Percentiles rank a stretch among this genome's conserved stretches.
Conservation (phyloP, 1,284 basidiomycete genomes). For the Puccinia horiana region DNA sequence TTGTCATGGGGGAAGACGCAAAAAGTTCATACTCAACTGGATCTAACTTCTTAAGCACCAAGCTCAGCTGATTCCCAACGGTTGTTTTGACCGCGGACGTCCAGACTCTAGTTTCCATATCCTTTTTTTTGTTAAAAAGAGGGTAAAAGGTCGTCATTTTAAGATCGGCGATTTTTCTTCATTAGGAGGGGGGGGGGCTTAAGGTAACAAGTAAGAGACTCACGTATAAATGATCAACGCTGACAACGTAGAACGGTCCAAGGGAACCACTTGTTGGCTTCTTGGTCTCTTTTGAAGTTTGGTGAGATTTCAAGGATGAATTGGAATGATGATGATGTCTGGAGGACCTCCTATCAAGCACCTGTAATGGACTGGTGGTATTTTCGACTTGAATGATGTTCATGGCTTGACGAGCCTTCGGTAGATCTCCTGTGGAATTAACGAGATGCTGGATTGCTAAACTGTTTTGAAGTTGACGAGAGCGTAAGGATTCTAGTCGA, state of each 20-base stretch:
- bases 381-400: not conserved
- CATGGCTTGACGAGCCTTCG: not conserved
- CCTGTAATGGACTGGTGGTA: not conserved
- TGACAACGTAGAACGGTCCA: conserved; percentile 40
- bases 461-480: not conserved
- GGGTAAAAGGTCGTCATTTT: not conserved
- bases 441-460: not conserved
- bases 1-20: not conserved
- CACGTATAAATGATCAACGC: conserved; percentile 46
- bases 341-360: not conserved
- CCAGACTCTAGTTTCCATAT: conserved; percentile 47
- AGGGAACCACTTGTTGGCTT: not conserved
- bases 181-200: no score
- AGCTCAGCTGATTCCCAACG: conserved; percentile 45
- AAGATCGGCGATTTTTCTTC: not conserved
- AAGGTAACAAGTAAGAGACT: not conserved
- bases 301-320: not conserved
- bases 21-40: conserved; percentile 37
- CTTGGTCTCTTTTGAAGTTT: not conserved
- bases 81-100: conserved; percentile 31
- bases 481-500: not conserved
- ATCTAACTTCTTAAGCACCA: conserved; percentile 39
- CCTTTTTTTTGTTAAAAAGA: not conserved
- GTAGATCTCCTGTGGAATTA: not conserved
- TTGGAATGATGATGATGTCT: not conserved